Evolutionary conservation across 257 asterid genomes (phyloP).

Genomic region (Lycium ferocissimum): DNA sequence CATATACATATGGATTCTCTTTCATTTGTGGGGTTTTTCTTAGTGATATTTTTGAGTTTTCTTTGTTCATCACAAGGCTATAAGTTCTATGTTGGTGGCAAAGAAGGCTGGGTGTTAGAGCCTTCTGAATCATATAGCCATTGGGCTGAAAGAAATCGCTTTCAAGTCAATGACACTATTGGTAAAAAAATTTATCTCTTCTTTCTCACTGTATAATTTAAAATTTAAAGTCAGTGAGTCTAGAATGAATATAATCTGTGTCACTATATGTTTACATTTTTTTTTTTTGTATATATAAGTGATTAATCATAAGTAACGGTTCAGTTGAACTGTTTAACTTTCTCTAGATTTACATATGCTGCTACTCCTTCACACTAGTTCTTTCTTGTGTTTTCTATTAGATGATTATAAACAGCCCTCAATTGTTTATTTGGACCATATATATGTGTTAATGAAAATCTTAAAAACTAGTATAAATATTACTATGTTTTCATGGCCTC

Average conservation of each 20-base stretch:
- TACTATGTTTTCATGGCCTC: too few relatives aligned
- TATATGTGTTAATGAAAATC: too few relatives aligned
- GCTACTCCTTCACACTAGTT: too few relatives aligned
- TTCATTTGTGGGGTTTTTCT: constrained; percentile 25
- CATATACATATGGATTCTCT: background rate
- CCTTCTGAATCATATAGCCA: constrained; percentile 45
- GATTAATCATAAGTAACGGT: background rate
- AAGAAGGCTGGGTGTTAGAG: constrained; percentile 45
- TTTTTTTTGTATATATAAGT: background rate
- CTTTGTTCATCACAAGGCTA: constrained; percentile 4
- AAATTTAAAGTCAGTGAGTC: background rate
- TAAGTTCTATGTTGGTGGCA: constrained; percentile 43
- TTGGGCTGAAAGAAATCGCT: constrained; percentile 48
- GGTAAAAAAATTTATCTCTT: constrained; percentile 20
- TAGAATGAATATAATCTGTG: background rate
- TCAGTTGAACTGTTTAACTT: too few relatives aligned
- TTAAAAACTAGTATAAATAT: too few relatives aligned
- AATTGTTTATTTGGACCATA: too few relatives aligned
- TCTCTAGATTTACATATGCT: too few relatives aligned
- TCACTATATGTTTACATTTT: background rate
- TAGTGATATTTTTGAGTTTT: constrained; percentile 24
- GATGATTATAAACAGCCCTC: too few relatives aligned
- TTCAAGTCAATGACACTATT: constrained; percentile 51
- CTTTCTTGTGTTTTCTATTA: too few relatives aligned
- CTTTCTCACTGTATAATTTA: background rate